Conservation (phyloP, 331 rosid species). For the Malus hybrid region DNA sequence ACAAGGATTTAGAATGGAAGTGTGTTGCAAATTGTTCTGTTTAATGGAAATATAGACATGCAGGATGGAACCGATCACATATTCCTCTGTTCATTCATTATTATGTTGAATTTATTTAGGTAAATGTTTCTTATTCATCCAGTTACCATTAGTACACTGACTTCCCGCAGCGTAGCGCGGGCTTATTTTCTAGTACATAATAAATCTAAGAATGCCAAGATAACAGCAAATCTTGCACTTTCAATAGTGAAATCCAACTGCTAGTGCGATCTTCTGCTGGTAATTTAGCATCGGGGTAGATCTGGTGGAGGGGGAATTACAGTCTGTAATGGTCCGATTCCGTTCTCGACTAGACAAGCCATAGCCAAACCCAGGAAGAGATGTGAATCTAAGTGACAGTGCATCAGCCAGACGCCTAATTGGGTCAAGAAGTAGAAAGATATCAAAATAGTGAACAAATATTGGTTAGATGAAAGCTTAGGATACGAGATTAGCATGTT, state of each 20-base stretch:
- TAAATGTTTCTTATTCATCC: too few relatives aligned
- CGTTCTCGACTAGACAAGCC: conserved; percentile 79
- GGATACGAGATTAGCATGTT: neutral
- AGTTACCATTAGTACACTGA: too few relatives aligned
- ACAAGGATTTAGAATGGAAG: too few relatives aligned
- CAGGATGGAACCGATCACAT: too few relatives aligned
- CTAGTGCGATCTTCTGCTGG: conserved; percentile 1
- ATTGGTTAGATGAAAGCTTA: neutral
- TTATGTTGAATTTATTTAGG: too few relatives aligned
- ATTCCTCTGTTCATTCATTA: too few relatives aligned
- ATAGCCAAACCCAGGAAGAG: conserved; percentile 62
- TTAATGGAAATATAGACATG: too few relatives aligned
- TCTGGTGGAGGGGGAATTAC: conserved; percentile 92
- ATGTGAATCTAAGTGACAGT: conserved; percentile 86
- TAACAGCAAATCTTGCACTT: conserved; percentile 17
- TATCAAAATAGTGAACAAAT: conserved; percentile 6
- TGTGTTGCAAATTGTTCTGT: too few relatives aligned
- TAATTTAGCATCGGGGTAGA: conserved; percentile 66
- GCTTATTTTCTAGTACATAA: neutral
- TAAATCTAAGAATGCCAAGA: neutral
- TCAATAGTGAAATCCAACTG: neutral
- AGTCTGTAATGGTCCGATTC: conserved; percentile 55
- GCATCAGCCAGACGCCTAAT: conserved; percentile 87
- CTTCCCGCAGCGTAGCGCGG: too few relatives aligned
- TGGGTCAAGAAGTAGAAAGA: neutral